Evolutionary conservation across 192 early-diverging fungal species (phyloP).

Genomic region (Coemansia sp.): DNA sequence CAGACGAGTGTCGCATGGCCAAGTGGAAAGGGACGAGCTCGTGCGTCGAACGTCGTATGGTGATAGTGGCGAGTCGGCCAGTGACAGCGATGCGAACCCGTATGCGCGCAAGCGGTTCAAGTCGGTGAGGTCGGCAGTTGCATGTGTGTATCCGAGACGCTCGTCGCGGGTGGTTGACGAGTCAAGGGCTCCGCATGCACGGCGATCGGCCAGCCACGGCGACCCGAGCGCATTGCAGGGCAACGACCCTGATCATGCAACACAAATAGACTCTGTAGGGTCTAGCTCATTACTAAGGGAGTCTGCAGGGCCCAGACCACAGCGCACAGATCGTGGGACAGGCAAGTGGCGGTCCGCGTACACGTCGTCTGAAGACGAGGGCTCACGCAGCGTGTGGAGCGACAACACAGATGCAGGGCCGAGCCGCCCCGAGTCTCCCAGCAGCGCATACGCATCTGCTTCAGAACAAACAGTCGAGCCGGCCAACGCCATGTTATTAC

Average conservation of each 20-base stretch:
- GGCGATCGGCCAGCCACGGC: slow-evolving; percentile 37
- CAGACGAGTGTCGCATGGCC: slow-evolving; percentile 7
- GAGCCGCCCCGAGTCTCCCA: slow-evolving; percentile 2
- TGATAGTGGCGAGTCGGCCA: slow-evolving; percentile 22
- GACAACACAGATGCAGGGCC: not conserved
- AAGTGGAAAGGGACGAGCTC: slow-evolving; percentile 1
- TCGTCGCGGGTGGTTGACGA: slow-evolving; percentile 3
- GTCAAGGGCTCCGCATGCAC: slow-evolving; percentile 19
- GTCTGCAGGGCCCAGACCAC: no score
- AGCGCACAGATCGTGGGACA: not conserved
- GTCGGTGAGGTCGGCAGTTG: slow-evolving; percentile 45
- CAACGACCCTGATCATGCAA: not conserved
- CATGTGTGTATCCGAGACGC: slow-evolving; percentile 27
- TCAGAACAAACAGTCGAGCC: not conserved
- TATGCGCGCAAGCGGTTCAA: slow-evolving; percentile 47
- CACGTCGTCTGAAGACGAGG: slow-evolving; percentile 1
- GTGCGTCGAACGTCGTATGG: slow-evolving; percentile 45
- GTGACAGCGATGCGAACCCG: slow-evolving; percentile 40
- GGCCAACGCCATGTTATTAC: slow-evolving; percentile 11
- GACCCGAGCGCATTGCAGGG: slow-evolving; percentile 3
- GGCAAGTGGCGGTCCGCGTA: not conserved
- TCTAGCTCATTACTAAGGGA: no score
- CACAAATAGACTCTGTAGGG: no score
- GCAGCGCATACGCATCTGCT: not conserved
- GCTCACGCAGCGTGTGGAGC: not conserved